A percentile compares a stretch with the other conserved stretches of the same genome.
Conservation (phyloP, 2,329 filamentous ascomycete genomes). For the Botrytis medusae region DNA sequence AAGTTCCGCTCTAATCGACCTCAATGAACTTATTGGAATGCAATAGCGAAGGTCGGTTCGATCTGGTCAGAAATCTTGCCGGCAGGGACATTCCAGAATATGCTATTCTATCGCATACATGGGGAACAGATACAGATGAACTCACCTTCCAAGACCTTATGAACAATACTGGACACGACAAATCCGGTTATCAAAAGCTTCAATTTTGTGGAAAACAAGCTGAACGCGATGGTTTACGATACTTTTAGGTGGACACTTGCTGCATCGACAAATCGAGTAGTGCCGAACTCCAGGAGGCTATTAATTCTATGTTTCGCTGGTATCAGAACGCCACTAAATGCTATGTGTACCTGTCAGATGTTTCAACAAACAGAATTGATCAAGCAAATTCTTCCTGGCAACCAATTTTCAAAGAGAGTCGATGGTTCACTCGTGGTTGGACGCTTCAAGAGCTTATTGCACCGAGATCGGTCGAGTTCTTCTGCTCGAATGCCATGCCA, state of each 20-base stretch:
- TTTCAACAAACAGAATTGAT: constrained; percentile 14
- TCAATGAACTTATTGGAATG: constrained; percentile 26
- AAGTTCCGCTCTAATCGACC: background rate
- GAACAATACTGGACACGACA: constrained; percentile 17
- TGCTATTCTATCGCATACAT: constrained; percentile 37
- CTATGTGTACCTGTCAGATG: constrained; percentile 31
- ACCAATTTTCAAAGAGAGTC: constrained; percentile 23
- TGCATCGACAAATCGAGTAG: constrained; percentile 26
- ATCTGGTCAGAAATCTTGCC: constrained; percentile 21
- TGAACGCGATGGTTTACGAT: constrained; percentile 23
- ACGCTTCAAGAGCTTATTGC: constrained; percentile 32
- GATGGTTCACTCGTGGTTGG: constrained; percentile 33
- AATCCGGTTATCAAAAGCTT: constrained; percentile 26
- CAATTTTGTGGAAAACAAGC: constrained; percentile 27
- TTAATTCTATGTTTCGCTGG: constrained; percentile 35
- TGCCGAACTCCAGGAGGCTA: constrained; percentile 26
- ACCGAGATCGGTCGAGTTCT: constrained; percentile 28
- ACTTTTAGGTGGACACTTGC: constrained; percentile 27
- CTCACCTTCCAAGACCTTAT: constrained; percentile 27
- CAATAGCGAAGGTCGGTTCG: constrained; percentile 23
- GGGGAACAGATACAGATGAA: constrained; percentile 28
- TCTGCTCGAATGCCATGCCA: constrained; percentile 19
- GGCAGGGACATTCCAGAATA: constrained; percentile 28
- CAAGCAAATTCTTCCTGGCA: constrained; percentile 23
- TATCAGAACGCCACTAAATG: constrained; percentile 29